Evolutionary conservation across 257 asterid genomes (phyloP).

Genomic region (Plantago elongata): DNA sequence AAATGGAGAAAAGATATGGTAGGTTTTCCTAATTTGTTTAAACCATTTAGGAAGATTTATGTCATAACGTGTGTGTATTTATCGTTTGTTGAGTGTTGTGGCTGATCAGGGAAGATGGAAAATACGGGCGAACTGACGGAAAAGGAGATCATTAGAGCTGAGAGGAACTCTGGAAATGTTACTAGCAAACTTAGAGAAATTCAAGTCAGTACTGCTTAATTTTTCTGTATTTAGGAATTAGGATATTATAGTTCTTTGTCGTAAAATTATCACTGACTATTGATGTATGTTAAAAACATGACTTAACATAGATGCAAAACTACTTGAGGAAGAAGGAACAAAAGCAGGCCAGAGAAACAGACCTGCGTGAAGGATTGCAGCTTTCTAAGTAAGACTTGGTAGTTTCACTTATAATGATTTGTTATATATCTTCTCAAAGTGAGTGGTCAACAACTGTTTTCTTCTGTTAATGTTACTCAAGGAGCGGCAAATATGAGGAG

Average conservation of each 20-base stretch:
- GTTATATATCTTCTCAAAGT: neutral
- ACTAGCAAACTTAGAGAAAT: constrained; percentile 75
- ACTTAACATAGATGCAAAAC: constrained; percentile 52
- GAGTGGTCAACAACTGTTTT: neutral
- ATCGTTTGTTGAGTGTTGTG: neutral
- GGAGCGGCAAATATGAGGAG: constrained; percentile 74
- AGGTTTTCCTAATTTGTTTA: constrained; percentile 9
- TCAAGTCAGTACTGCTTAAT: constrained; percentile 49
- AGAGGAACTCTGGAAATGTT: constrained; percentile 79
- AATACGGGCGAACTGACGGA: constrained; percentile 69
- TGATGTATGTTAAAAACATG: neutral
- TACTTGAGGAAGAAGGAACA: constrained; percentile 59
- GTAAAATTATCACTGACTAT: neutral
- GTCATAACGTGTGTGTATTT: neutral
- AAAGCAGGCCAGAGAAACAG: constrained; percentile 59
- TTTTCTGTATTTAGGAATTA: neutral
- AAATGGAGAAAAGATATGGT: constrained; percentile 89
- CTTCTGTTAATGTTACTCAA: constrained; percentile 12
- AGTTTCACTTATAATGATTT: constrained; percentile 4
- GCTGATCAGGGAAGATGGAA: constrained; percentile 64
- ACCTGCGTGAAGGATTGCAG: constrained; percentile 78
- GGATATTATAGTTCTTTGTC: too few relatives aligned
- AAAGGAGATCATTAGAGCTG: constrained; percentile 76
- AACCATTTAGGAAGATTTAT: neutral
- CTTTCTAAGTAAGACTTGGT: constrained; percentile 61